These are phyloP conservation scores for Sarcodon sp. DNA, from an alignment of 768 basidiomycete species.

Conservation along the genomic window DNA sequence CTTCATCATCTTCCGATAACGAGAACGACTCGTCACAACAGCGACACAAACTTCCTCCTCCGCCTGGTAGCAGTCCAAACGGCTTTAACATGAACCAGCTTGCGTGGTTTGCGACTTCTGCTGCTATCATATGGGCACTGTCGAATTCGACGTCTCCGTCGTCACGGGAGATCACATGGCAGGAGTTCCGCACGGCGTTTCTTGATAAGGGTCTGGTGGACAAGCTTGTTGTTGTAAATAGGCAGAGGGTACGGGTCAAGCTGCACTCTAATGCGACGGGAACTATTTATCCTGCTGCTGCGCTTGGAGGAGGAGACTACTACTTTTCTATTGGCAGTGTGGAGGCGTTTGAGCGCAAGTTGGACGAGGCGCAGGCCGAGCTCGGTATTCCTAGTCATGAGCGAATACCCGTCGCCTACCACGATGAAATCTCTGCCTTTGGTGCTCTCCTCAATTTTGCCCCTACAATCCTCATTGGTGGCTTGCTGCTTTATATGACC, in stretches of 20 bases:
- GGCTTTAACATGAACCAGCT: constrained; percentile 45
- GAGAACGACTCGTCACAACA: constrained; percentile 19
- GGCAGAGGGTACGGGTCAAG: constrained; percentile 81
- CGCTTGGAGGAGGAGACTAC: constrained; percentile 49
- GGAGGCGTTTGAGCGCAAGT: constrained; percentile 90
- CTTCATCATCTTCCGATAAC: constrained; percentile 12
- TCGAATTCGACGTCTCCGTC: constrained; percentile 30
- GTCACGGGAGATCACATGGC: constrained; percentile 96
- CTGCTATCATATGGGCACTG: constrained; percentile 54
- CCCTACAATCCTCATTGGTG: constrained; percentile 87
- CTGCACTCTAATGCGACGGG: constrained; percentile 84
- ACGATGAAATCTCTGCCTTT: constrained; percentile 83
- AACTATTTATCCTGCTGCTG: constrained; percentile 54
- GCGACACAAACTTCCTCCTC: constrained; percentile 34
- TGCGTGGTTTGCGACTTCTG: constrained; percentile 41
- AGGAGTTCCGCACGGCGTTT: constrained; percentile 96
- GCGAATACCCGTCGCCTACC: constrained; percentile 93
- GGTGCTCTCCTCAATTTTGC: constrained; percentile 81
- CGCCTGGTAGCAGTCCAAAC: constrained; percentile 30
- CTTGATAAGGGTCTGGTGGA: constrained; percentile 95
- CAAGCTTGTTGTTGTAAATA: constrained; percentile 84
- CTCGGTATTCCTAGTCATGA: constrained; percentile 86
- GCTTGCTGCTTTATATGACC: constrained; percentile 82
- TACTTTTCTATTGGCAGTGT: constrained; percentile 97
- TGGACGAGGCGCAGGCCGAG: constrained; percentile 88